Base-by-base conservation (phyloP, 2,329 filamentous ascomycete genomes). In the Penicillium sclerotiorum region DNA sequence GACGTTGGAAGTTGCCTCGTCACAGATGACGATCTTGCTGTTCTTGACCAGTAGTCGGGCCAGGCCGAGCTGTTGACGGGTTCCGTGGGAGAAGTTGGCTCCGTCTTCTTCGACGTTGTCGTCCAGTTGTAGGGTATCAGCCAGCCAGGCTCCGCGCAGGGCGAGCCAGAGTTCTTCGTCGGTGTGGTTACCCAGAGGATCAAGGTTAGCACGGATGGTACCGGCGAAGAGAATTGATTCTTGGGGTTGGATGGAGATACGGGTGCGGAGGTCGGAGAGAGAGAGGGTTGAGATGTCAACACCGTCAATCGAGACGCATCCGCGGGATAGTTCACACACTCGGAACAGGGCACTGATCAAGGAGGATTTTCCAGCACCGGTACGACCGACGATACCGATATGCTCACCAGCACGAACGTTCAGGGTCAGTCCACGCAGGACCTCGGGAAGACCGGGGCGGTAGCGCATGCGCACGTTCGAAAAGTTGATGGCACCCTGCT, bases 211-310 rank as follows among this genome's bases (percentile, higher is more conserved):
- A 40, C 88, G 80, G 20, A 94, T 75, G 0, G 89, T 91, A 23
- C 89, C 89, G 1, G 86, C 89, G 71, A 93, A 92, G 7, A 94
- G 77, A 1, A 92, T 87, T 0, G 89, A 89, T 56, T 94, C 89
- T 71, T 91, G 87, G 2, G 89, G 89, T 45, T 93, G 92, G 59
- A 93, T 92, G 40, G 88, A 86, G 1, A 93, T 72, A 11, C 43
- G 32, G 12, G 83, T 85, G 20, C 89, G 81, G 5, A 93, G 74
- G 45, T 87, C 83, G 46, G 86, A 50, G 0, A 61, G 56, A 8
- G 50, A 57, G 38, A 64, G 43, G 11, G 50, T 52, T 0, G 57
- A 85, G 45, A 91, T 88, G 39, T 65, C 56, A 13, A 64, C 35
- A 1, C 62, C 64, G 25, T 67, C 63, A 15, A 68, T 64, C 5